Conservation (phyloP, 164 flowering plant species). For the Vitis rotundifolia region DNA sequence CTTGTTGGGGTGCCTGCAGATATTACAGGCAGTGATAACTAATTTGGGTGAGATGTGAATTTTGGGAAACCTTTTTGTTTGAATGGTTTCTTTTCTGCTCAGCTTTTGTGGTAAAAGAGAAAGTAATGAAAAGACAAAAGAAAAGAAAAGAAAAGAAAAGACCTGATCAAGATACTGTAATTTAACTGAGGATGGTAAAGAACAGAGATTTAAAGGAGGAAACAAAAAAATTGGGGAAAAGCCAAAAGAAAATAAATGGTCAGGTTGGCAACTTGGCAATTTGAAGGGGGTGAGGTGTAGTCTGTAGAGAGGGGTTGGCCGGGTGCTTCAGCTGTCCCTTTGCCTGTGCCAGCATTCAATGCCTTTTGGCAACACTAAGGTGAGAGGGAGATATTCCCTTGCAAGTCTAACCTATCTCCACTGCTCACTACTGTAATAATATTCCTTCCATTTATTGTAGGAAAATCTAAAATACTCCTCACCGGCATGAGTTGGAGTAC, state of each 20-base stretch:
- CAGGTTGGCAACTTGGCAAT: neutral
- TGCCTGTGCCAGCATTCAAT: constrained; percentile 38
- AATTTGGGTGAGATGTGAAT: too few relatives aligned
- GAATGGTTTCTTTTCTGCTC: too few relatives aligned
- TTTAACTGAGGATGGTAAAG: too few relatives aligned
- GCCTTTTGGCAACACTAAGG: constrained; percentile 42
- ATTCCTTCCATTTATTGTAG: constrained; percentile 1
- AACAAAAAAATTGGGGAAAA: neutral
- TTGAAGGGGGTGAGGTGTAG: neutral
- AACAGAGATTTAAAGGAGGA: neutral
- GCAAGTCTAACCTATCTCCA: constrained; percentile 25
- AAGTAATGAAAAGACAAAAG: too few relatives aligned
- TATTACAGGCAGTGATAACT: too few relatives aligned
- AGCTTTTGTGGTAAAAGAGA: too few relatives aligned
- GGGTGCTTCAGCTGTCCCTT: constrained; percentile 12
- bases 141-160: too few relatives aligned
- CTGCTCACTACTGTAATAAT: neutral
- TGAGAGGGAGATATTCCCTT: constrained; percentile 27
- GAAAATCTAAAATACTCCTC: neutral
- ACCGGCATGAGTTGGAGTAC: neutral
- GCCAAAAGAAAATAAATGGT: too few relatives aligned
- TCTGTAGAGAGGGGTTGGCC: neutral
- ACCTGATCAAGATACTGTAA: too few relatives aligned
- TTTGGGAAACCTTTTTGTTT: too few relatives aligned
- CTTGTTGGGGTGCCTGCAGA: too few relatives aligned